phyloP scores from a whole-genome alignment of 805 yeast genomes.

The Debaryomyces maramus region DNA sequence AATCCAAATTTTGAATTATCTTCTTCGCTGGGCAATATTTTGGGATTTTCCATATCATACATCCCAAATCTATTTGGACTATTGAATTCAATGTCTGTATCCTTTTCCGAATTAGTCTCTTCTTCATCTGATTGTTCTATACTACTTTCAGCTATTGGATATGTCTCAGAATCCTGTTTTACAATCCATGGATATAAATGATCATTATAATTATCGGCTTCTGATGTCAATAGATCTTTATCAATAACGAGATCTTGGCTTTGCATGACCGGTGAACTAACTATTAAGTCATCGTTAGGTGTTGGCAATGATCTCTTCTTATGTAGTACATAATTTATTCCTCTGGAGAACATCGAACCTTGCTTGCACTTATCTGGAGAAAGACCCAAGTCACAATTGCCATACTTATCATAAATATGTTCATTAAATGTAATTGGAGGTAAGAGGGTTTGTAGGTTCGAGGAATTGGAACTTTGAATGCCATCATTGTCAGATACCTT shows the following conservation, averaged over 20 bases:
- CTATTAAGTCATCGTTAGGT: background rate
- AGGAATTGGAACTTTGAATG: background rate
- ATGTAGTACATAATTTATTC: slow-evolving; percentile 1
- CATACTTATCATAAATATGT: background rate
- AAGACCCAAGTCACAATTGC: background rate
- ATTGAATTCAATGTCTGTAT: background rate
- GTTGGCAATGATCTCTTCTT: background rate
- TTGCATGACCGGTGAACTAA: slow-evolving; percentile 17
- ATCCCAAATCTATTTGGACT: background rate
- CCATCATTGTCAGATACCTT: slow-evolving; percentile 2
- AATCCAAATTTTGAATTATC: background rate
- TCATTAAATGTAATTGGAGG: slow-evolving; percentile 4
- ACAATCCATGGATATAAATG: slow-evolving; percentile 3
- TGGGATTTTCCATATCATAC: no score
- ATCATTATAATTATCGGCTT: slow-evolving; percentile 8
- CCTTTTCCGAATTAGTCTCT: background rate
- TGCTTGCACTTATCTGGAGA: slow-evolving; percentile 1
- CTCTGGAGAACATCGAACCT: background rate
- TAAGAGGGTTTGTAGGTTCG: background rate
- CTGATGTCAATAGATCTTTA: slow-evolving; percentile 22
- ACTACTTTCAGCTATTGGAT: background rate
- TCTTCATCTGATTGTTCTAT: background rate
- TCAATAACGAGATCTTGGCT: slow-evolving; percentile 19
- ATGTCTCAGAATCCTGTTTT: slow-evolving; percentile 3
- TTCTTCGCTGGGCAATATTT: background rate